Conservation (phyloP, 345 rosid genomes). For the Aquilaria malaccensis region DNA sequence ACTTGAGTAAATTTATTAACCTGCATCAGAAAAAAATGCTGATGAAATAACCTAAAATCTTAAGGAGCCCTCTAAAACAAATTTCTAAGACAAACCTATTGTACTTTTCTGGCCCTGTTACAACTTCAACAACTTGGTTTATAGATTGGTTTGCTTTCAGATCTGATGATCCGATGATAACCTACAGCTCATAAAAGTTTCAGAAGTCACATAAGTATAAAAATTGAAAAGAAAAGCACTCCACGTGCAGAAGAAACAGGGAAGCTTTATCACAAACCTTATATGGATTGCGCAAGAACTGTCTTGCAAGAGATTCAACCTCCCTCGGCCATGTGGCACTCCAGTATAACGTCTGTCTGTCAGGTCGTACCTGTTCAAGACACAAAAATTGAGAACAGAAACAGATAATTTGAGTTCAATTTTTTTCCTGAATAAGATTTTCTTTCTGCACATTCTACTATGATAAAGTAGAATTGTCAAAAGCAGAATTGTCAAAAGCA, state of each 20-base stretch:
- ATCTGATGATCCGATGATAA: conserved; percentile 72
- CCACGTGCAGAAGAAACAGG: neutral
- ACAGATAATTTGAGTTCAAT: no score
- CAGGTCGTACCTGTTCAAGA: conserved; percentile 84
- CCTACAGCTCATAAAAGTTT: conserved; percentile 34
- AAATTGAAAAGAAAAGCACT: neutral
- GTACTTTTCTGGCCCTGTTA: conserved; percentile 76
- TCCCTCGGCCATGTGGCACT: conserved; percentile 99
- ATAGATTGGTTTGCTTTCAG: conserved; percentile 94
- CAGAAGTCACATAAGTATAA: conserved; percentile 10
- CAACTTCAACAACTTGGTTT: conserved; percentile 79
- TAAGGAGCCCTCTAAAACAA: conserved; percentile 6
- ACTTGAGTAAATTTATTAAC: conserved; percentile 65
- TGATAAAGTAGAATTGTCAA: no score
- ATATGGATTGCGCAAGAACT: conserved; percentile 76
- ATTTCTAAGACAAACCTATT: conserved; percentile 51
- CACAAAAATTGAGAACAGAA: neutral
- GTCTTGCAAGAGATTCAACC: conserved; percentile 85
- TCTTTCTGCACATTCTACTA: no score
- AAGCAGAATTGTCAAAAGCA: no score
- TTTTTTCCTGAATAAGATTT: no score
- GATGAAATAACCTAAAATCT: conserved; percentile 1
- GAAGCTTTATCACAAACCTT: conserved; percentile 39
- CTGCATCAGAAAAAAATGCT: conserved; percentile 30
- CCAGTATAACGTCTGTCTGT: conserved; percentile 94